A percentile compares a stretch with the other conserved stretches of the same genome.
phyloP scores from a whole-genome alignment of 2,329 filamentous ascomycete species.

The Venturia carpophila region DNA sequence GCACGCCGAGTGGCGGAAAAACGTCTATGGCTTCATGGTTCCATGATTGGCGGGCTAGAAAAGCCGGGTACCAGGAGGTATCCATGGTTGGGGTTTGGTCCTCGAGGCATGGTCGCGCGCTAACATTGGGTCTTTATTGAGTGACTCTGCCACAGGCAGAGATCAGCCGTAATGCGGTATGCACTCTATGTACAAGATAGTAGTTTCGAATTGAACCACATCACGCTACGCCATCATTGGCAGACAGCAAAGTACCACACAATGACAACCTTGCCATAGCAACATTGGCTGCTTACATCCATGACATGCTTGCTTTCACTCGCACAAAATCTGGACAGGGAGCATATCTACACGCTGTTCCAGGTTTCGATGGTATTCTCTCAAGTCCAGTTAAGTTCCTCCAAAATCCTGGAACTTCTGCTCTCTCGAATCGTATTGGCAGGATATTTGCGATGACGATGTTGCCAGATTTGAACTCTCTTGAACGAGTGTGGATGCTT shows the following conservation, averaged over 20 bases:
- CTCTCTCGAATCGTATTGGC: not conserved
- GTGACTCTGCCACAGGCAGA: slow-evolving; percentile 18
- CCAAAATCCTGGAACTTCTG: not conserved
- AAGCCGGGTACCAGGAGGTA: not conserved
- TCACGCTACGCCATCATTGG: not conserved
- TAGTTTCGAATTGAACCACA: slow-evolving; percentile 9
- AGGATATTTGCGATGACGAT: not conserved
- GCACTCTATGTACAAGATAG: slow-evolving; percentile 17
- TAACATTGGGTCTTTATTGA: slow-evolving; percentile 15
- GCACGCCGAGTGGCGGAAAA: not conserved
- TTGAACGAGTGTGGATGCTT: not conserved
- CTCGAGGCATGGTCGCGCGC: slow-evolving; percentile 1
- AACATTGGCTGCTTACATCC: not conserved
- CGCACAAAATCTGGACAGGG: not conserved
- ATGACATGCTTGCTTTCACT: not conserved
- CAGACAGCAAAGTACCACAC: not conserved
- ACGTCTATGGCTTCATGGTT: not conserved
- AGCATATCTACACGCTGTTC: too few species aligned
- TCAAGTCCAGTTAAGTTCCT: not conserved
- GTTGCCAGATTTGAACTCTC: not conserved
- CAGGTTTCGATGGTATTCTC: not conserved
- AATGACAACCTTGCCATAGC: not conserved
- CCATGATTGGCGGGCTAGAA: not conserved
- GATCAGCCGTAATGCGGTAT: slow-evolving; percentile 13
- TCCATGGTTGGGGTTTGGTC: not conserved